These are phyloP conservation scores for Sporisorium exsertum DNA, from an alignment of 1,284 basidiomycete species.

Conservation along the genomic window DNA sequence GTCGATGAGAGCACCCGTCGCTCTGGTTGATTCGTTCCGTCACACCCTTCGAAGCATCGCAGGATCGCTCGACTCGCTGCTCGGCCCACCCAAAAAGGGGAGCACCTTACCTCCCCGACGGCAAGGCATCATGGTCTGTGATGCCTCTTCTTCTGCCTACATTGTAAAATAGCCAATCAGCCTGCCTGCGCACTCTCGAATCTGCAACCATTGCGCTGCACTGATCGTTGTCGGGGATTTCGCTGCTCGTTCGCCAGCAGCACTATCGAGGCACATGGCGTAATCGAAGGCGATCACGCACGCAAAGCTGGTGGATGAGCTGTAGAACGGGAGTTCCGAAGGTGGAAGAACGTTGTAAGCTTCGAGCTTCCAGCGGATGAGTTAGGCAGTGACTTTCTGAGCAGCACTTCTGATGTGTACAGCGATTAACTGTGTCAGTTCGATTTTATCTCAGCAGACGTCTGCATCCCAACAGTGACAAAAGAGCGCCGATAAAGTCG, in stretches of 20 bases:
- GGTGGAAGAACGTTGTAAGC: background rate
- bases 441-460: no score
- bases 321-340: background rate
- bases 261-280: background rate
- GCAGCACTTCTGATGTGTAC: no score
- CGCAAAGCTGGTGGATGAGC: background rate
- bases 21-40: background rate
- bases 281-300: background rate
- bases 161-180: constrained; percentile 43
- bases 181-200: constrained; percentile 7
- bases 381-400: no score
- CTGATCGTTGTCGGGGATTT: background rate
- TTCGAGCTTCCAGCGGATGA: background rate
- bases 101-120: background rate
- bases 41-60: background rate
- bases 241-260: background rate
- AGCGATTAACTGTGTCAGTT: no score
- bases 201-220: background rate
- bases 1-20: background rate
- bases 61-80: background rate
- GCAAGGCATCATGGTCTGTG: background rate
- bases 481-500: no score
- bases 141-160: background rate
- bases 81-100: constrained; percentile 9
- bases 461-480: no score